These are phyloP conservation scores for Bondarzewia mesenterica DNA, from an alignment of 1,284 basidiomycete genomes.

Conservation along the genomic window DNA sequence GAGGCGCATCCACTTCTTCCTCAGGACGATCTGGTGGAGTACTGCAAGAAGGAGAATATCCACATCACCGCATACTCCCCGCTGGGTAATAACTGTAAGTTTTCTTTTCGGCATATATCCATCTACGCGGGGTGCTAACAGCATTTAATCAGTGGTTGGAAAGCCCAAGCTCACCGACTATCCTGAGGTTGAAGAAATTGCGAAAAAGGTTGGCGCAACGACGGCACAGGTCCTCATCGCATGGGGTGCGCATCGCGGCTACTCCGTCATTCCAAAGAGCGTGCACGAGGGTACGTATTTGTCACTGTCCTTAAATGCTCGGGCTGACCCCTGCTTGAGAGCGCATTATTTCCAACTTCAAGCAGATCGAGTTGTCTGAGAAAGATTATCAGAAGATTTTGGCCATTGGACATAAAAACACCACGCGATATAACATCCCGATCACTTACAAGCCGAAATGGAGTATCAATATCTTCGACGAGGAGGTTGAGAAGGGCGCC, in stretches of 20 bases:
- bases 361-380: conserved; percentile 41
- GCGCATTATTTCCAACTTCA: conserved; percentile 47
- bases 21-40: conserved; percentile 62
- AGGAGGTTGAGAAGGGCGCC: conserved; percentile 42
- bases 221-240: conserved; percentile 47
- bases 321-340: conserved; percentile 14
- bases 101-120: background rate
- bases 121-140: background rate
- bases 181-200: conserved; percentile 53
- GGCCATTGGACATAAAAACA: conserved; percentile 44
- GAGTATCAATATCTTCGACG: conserved; percentile 64
- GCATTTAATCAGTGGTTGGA: conserved; percentile 35
- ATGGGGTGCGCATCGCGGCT: conserved; percentile 36
- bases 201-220: conserved; percentile 29
- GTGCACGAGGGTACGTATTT: conserved; percentile 29
- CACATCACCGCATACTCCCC: conserved; percentile 82
- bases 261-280: conserved; percentile 45
- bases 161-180: conserved; percentile 57
- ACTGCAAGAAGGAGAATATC: conserved; percentile 68
- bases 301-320: background rate
- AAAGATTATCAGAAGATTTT: conserved; percentile 42
- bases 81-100: conserved; percentile 69
- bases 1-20: conserved; percentile 77
- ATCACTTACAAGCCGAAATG: conserved; percentile 50
- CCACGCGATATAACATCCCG: conserved; percentile 59